These are phyloP conservation scores for Scheffersomyces lignicola DNA, from an alignment of 1,139 yeast species.

Conservation along the genomic window DNA sequence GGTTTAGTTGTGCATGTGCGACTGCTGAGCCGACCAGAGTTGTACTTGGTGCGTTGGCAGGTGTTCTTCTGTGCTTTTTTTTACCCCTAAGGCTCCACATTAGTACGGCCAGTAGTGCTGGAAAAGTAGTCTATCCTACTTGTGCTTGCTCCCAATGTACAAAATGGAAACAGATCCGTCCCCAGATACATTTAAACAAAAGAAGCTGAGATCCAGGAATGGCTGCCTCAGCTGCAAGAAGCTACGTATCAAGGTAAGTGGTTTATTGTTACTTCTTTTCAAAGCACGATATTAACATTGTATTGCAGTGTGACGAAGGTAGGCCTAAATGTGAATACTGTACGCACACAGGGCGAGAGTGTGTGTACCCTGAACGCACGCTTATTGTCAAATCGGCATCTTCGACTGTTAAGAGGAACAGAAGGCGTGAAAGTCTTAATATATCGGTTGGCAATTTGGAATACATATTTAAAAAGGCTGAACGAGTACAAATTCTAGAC, in stretches of 20 bases:
- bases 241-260: constrained; percentile 25
- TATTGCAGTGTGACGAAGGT: constrained; percentile 29
- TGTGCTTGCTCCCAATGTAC: too few relatives aligned
- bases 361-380: constrained; percentile 25
- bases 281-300: constrained; percentile 1
- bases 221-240: constrained; percentile 34
- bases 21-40: too few relatives aligned
- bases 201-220: constrained; percentile 22
- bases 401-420: constrained; percentile 1
- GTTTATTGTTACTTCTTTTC: not conserved
- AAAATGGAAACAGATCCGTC: too few relatives aligned
- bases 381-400: too few relatives aligned
- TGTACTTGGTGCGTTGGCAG: too few relatives aligned
- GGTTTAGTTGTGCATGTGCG: too few relatives aligned
- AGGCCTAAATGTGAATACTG: constrained; percentile 42
- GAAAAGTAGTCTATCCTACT: too few relatives aligned
- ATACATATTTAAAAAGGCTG: not conserved
- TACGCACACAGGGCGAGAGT: constrained; percentile 27
- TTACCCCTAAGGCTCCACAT: too few relatives aligned
- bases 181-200: too few relatives aligned
- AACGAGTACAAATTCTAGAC: not conserved
- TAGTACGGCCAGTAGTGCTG: too few relatives aligned
- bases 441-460: not conserved
- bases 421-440: not conserved
- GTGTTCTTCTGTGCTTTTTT: too few relatives aligned